Percentiles rank a stretch among this genome's conserved stretches.
Conservation (phyloP, 306 rosid species). For the Inga leiocalycina region DNA sequence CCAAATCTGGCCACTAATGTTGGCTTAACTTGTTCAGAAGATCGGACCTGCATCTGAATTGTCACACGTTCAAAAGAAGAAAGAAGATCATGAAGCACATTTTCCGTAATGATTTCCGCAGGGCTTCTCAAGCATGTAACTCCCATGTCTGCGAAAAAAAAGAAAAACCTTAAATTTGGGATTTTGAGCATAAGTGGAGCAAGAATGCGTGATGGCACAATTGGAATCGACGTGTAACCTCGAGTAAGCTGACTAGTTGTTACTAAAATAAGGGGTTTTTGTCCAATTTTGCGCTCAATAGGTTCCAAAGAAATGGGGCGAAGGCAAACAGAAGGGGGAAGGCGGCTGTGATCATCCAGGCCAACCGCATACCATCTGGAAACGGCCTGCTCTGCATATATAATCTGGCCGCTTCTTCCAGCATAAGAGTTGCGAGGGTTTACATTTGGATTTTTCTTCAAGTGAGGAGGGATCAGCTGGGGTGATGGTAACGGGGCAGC, state of each 20-base stretch:
- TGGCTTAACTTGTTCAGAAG: constrained; percentile 26
- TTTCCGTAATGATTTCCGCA: constrained; percentile 33
- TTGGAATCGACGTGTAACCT: constrained; percentile 24
- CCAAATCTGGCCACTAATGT: constrained; percentile 49
- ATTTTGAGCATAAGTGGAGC: background rate
- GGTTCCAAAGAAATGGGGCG: constrained; percentile 27
- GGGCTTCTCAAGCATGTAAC: constrained; percentile 31
- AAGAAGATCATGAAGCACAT: constrained; percentile 40
- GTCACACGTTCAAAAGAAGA: constrained; percentile 31
- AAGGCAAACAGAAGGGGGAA: constrained; percentile 40
- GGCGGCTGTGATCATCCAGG: constrained; percentile 20
- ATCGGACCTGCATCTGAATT: constrained; percentile 26
- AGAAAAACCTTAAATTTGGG: background rate
- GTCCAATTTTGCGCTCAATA: constrained; percentile 15
- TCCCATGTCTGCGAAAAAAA: background rate
- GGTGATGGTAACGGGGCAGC: constrained; percentile 35
- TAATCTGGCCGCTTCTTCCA: background rate
- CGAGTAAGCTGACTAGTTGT: background rate
- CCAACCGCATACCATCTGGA: constrained; percentile 45
- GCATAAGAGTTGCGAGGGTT: background rate
- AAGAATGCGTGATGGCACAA: background rate
- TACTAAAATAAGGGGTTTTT: constrained; percentile 38
- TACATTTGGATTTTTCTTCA: constrained; percentile 4
- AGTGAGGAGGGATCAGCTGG: constrained; percentile 40
- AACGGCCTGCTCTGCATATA: constrained; percentile 25